Evolutionary conservation across 495 filamentous ascomycete genomes (phyloP).

Genomic region (Penicillium ochrochloron): DNA sequence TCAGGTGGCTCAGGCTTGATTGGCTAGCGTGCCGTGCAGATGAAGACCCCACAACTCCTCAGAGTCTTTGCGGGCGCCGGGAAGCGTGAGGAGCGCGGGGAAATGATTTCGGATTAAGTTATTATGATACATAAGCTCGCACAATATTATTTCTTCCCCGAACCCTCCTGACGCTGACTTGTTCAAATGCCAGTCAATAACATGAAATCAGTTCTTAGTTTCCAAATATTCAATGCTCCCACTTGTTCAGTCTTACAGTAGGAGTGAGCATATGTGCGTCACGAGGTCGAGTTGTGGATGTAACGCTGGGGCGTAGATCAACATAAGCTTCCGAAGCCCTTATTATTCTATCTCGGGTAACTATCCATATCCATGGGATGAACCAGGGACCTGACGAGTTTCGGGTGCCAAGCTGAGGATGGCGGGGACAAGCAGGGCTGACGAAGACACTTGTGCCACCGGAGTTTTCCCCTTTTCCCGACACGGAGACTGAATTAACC

Average conservation of each 20-base stretch:
- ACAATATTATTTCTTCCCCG: not conserved
- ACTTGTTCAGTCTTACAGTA: not conserved
- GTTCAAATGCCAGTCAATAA: not conserved
- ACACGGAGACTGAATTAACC: constrained; percentile 10
- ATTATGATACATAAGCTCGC: not conserved
- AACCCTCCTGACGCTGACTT: not conserved
- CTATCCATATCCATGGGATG: constrained; percentile 1
- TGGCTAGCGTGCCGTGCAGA: not conserved
- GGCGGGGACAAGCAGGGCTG: not conserved
- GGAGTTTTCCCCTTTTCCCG: constrained; percentile 19
- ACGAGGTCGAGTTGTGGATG: not conserved
- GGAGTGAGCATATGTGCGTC: not conserved
- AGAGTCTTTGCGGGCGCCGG: not conserved
- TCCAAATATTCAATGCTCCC: not conserved
- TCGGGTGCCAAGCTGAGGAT: not conserved
- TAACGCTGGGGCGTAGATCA: not conserved
- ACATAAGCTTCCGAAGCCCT: not conserved
- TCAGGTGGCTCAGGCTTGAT: not conserved
- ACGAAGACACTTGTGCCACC: constrained; percentile 13
- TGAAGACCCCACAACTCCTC: constrained; percentile 1
- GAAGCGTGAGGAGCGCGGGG: not conserved
- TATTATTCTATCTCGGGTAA: not conserved
- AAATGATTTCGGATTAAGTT: not conserved
- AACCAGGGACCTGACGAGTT: not conserved
- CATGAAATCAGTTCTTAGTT: not conserved